Percentiles rank a stretch among this genome's conserved stretches.
Evolutionary conservation across 768 basidiomycete species (phyloP).

Genomic region (Coprinopsis marcescibilis): DNA sequence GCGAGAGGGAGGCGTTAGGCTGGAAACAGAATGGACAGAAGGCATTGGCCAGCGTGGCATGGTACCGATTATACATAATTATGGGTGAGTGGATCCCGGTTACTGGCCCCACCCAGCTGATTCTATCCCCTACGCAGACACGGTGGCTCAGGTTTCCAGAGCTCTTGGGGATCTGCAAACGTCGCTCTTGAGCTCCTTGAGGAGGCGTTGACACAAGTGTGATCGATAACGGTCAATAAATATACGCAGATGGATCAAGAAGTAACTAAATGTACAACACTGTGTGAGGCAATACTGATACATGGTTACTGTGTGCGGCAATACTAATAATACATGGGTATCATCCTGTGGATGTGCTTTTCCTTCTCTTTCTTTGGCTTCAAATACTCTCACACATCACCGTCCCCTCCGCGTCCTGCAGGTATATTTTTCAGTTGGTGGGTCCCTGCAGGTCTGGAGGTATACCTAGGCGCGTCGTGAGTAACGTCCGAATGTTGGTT

Average conservation of each 20-base stretch:
- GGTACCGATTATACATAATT: constrained; percentile 52
- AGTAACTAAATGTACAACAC: background rate
- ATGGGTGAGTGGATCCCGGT: constrained; percentile 1
- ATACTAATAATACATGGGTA: background rate
- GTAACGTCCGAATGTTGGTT: background rate
- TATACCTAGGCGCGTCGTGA: background rate
- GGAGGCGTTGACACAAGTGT: constrained; percentile 12
- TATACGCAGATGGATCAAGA: background rate
- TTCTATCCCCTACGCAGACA: constrained; percentile 12
- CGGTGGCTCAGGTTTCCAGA: constrained; percentile 19
- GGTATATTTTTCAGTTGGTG: background rate
- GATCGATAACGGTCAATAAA: background rate
- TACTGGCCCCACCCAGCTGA: background rate
- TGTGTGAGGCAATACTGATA: background rate
- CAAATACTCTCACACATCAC: background rate
- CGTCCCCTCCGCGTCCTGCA: background rate
- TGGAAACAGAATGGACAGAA: constrained; percentile 32
- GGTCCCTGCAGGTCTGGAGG: background rate
- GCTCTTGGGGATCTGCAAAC: constrained; percentile 18
- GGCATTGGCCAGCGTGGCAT: constrained; percentile 8
- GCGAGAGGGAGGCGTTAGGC: constrained; percentile 54
- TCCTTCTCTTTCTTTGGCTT: background rate
- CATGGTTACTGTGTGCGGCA: too few relatives aligned
- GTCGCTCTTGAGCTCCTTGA: constrained; percentile 16
- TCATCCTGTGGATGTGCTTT: background rate